These are phyloP conservation scores for Phytophthora ramorum DNA, from an alignment of 352 stramenopile species.

Conservation along the genomic window DNA sequence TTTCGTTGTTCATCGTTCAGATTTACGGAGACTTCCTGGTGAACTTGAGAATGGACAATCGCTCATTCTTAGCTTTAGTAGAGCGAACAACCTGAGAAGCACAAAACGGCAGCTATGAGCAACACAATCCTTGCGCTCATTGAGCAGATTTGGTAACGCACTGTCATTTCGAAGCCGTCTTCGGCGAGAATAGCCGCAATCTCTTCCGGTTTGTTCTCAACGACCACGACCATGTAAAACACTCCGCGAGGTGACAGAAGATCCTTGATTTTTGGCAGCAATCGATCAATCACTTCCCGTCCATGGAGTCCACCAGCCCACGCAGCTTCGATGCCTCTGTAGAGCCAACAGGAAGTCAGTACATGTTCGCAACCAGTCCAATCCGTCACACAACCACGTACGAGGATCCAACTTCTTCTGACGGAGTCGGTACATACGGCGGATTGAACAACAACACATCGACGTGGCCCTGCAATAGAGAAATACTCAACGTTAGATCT, in stretches of 20 bases:
- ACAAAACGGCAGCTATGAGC: slow-evolving; percentile 38
- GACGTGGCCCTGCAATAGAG: slow-evolving; percentile 56
- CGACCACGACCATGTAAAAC: slow-evolving; percentile 98
- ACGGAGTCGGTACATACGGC: slow-evolving; percentile 97
- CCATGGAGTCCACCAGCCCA: slow-evolving; percentile 96
- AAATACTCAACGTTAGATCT: too few species aligned
- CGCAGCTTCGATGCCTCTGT: slow-evolving; percentile 94
- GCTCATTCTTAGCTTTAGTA: slow-evolving; percentile 75
- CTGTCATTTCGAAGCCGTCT: slow-evolving; percentile 76
- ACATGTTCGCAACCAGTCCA: not conserved
- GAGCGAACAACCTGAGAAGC: slow-evolving; percentile 63
- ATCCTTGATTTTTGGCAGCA: slow-evolving; percentile 92
- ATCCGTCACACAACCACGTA: slow-evolving; percentile 39
- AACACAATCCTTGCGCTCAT: not conserved
- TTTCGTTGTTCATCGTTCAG: not conserved
- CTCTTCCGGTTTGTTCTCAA: slow-evolving; percentile 97
- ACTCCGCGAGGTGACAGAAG: slow-evolving; percentile 87
- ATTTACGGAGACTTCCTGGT: slow-evolving; percentile 26
- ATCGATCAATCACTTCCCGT: slow-evolving; percentile 95
- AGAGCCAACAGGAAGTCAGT: not conserved
- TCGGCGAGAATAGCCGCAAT: slow-evolving; percentile 81
- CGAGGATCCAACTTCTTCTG: slow-evolving; percentile 94
- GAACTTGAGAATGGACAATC: slow-evolving; percentile 82
- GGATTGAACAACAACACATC: slow-evolving; percentile 99
- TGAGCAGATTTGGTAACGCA: slow-evolving; percentile 24